Evolutionary conservation across 1,284 basidiomycete species (phyloP).

Genomic region (Ceratorhiza oryzae-sativae): DNA sequence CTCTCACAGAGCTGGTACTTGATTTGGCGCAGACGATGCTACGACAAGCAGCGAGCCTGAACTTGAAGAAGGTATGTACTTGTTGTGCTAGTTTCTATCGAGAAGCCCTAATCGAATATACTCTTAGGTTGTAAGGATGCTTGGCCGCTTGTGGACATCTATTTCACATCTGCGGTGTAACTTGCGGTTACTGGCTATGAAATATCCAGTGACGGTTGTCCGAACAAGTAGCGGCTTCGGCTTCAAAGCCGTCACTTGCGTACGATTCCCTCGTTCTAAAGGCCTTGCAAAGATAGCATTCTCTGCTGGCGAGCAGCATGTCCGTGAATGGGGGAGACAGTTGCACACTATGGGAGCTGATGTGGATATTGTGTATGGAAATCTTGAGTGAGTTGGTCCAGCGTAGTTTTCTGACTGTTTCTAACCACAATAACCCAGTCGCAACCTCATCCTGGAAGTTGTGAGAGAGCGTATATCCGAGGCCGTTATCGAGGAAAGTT

Average conservation of each 20-base stretch:
- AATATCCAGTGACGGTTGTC: constrained; percentile 24
- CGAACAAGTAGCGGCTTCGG: constrained; percentile 16
- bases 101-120: background rate
- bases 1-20: constrained; percentile 26
- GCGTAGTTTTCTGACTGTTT: too few relatives aligned
- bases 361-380: constrained; percentile 23
- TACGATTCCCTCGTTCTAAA: constrained; percentile 28
- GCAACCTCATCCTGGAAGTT: constrained; percentile 20
- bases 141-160: constrained; percentile 26
- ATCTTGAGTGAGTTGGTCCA: constrained; percentile 9
- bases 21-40: constrained; percentile 27
- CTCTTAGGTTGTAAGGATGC: constrained; percentile 12
- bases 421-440: background rate
- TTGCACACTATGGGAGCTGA: constrained; percentile 23
- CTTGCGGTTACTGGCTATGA: constrained; percentile 25
- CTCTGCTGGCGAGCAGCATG: constrained; percentile 7
- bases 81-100: background rate
- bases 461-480: constrained; percentile 31
- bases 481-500: constrained; percentile 33
- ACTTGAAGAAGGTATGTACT: constrained; percentile 24
- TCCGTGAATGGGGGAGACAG: constrained; percentile 33
- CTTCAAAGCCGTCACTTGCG: constrained; percentile 16
- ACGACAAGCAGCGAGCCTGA: background rate
- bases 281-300: constrained; percentile 20
- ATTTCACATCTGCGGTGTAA: constrained; percentile 17